Evolutionary conservation across 2,329 filamentous ascomycete species (phyloP).

Genomic region (Ophiostoma montium): DNA sequence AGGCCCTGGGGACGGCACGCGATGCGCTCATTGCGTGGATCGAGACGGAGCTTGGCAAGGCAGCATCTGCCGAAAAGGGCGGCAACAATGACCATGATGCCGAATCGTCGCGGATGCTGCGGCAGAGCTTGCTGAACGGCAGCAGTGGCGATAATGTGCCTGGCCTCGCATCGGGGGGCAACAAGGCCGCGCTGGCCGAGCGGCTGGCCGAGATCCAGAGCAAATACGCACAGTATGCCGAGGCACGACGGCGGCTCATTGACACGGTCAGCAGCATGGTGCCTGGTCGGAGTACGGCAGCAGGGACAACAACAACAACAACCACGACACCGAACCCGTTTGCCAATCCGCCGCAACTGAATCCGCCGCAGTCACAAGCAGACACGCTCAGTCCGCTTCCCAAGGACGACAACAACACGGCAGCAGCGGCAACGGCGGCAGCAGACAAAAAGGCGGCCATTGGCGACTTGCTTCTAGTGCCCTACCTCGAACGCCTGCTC

Average conservation of each 20-base stretch:
- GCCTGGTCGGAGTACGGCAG: background rate
- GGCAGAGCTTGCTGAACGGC: slow-evolving; percentile 10
- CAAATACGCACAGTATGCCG: slow-evolving; percentile 40
- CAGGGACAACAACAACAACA: background rate
- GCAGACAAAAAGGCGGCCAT: background rate
- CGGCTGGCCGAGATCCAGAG: slow-evolving; percentile 34
- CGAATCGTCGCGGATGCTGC: slow-evolving; percentile 12
- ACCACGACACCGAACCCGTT: background rate
- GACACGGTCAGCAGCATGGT: slow-evolving; percentile 11
- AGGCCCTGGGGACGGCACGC: slow-evolving; percentile 41
- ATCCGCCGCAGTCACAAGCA: slow-evolving; percentile 15
- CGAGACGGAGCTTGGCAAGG: slow-evolving; percentile 44
- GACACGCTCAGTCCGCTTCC: no score
- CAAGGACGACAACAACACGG: no score
- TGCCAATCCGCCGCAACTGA: slow-evolving; percentile 18
- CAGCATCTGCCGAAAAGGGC: slow-evolving; percentile 16
- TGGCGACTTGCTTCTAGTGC: slow-evolving; percentile 33
- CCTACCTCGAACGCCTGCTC: slow-evolving; percentile 41
- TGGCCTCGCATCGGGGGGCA: slow-evolving; percentile 4
- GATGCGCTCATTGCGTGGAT: slow-evolving; percentile 52
- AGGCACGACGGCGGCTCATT: slow-evolving; percentile 34
- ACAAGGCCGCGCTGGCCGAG: slow-evolving; percentile 20
- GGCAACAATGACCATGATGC: slow-evolving; percentile 7
- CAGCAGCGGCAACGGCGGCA: background rate
- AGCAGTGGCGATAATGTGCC: background rate